Evolutionary conservation across 108 stramenopile genomes (phyloP), one percentile per base, ranked within the genome.

Genomic region (Nitzschia inconspicua): DNA sequence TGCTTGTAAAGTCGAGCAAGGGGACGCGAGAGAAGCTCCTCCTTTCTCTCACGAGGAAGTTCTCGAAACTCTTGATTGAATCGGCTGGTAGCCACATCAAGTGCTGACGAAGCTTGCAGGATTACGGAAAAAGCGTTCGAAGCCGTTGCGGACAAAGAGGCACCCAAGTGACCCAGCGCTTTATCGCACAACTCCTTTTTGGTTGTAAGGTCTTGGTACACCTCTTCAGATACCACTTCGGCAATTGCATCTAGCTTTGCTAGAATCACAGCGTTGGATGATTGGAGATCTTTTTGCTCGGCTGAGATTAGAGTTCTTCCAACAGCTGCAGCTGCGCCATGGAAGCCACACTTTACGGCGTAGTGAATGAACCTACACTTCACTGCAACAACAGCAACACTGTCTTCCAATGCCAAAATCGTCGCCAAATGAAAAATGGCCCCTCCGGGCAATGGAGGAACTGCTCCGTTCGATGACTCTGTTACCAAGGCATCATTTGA

Each of bases 341-440:
- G 58, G n/a, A 83, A 49, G 24, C 70, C 71, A n/a, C 58, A 28
- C n/a, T 48, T 26, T 31, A 78, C 42, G 2, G 79, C 84, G 55
- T 68, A 63, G 19, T 66, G 60, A 22, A 73, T 72, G 55, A 88
- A 80, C 7, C 58, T 50, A 18, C 31, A 59, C 55, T 82, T 81
- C 18, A 83, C 77, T 16, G 76, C 10, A 14, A 84, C 66, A 23
- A 66, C 59, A 5, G 71, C 58, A 4, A 43, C 34, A 0, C 52
- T 54, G 44, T 65, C 28, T 25, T 52, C 49, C 27, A 77, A 46
- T 40, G 79, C 87, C 16, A 88, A 52, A 11, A 83, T 72, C 25
- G 66, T 81, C 1, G 87, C 76, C 13, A 88, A 49, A 30, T 81
- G 74, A 50, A 88, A 78, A 20, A 85, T 60, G n/a, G 68, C 66